Conservation (phyloP, 1,284 basidiomycete species). For the Thecaphora frezii region DNA sequence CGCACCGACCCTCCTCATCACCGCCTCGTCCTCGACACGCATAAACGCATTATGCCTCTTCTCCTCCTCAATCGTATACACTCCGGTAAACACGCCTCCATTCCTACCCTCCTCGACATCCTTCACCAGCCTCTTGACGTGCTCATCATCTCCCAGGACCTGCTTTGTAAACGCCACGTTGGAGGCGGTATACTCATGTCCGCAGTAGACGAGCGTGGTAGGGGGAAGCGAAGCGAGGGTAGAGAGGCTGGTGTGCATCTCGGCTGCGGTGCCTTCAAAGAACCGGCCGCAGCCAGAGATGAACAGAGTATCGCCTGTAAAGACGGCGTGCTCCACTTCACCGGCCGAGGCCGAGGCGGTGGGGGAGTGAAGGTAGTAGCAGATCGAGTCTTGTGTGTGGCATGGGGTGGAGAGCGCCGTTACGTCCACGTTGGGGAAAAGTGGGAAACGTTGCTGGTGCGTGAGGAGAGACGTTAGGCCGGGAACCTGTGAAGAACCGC, state of each 20-base stretch:
- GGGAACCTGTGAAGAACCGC: conserved; percentile 74
- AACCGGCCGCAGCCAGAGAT: conserved; percentile 91
- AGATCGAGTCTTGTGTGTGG: conserved; percentile 95
- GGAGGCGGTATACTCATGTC: conserved; percentile 66
- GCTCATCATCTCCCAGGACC: conserved; percentile 70
- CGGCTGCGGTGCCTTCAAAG: conserved; percentile 83
- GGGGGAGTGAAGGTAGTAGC: conserved; percentile 71
- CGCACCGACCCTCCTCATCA: conserved; percentile 60
- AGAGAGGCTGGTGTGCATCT: conserved; percentile 83
- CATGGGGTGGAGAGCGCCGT: conserved; percentile 78
- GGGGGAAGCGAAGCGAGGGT: conserved; percentile 71
- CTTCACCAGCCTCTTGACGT: conserved; percentile 64
- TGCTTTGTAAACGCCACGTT: conserved; percentile 58
- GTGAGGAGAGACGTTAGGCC: conserved; percentile 72
- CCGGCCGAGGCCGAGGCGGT: conserved; percentile 2
- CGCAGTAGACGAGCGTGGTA: conserved; percentile 81
- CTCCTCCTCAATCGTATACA: conserved; percentile 80
- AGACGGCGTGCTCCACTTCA: conserved; percentile 71
- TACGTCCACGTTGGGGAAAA: conserved; percentile 33
- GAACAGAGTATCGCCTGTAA: conserved; percentile 94
- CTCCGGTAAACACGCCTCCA: conserved; percentile 70
- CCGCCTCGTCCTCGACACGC: conserved; percentile 42
- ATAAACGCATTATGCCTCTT: conserved; percentile 63
- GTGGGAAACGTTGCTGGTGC: conserved; percentile 36
- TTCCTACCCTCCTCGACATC: conserved; percentile 33